phyloP scores from a whole-genome alignment of 164 flowering plant species.

The Brasenia schreberi region DNA sequence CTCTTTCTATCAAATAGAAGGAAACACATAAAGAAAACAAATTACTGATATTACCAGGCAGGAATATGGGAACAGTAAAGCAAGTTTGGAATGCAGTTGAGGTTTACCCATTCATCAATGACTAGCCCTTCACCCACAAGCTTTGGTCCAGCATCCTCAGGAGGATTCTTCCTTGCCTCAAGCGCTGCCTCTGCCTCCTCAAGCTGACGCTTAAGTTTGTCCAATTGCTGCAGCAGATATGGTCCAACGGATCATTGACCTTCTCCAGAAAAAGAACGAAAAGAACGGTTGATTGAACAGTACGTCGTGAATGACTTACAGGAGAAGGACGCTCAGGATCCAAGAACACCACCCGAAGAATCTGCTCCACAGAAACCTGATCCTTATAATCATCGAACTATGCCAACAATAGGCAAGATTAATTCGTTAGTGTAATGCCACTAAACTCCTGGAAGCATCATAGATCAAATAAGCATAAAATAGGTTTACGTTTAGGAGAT shows the following conservation, averaged over 20 bases:
- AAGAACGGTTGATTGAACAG: not conserved
- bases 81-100: not conserved
- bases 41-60: too few species aligned
- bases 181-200: conserved; percentile 91
- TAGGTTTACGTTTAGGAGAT: not conserved
- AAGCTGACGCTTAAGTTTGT: conserved; percentile 71
- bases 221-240: conserved; percentile 41
- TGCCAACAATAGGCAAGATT: not conserved
- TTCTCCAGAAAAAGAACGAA: not conserved
- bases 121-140: conserved; percentile 89
- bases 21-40: not conserved
- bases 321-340: conserved; percentile 56
- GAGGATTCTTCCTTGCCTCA: conserved; percentile 81
- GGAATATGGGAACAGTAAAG: too few species aligned
- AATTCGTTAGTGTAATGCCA: too few species aligned
- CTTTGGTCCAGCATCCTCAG: conserved; percentile 56
- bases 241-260: not conserved
- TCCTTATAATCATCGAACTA: conserved; percentile 97
- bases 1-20: conserved; percentile 41
- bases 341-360: conserved; percentile 68
- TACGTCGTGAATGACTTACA: conserved; percentile 30
- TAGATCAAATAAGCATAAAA: too few species aligned
- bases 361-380: conserved; percentile 68
- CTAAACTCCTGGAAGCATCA: too few species aligned
- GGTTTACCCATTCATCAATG: conserved; percentile 79